Evolutionary conservation across 2,329 filamentous ascomycete species (phyloP), one percentile per base, ranked within the genome.

Genomic region (Fusarium longipes): DNA sequence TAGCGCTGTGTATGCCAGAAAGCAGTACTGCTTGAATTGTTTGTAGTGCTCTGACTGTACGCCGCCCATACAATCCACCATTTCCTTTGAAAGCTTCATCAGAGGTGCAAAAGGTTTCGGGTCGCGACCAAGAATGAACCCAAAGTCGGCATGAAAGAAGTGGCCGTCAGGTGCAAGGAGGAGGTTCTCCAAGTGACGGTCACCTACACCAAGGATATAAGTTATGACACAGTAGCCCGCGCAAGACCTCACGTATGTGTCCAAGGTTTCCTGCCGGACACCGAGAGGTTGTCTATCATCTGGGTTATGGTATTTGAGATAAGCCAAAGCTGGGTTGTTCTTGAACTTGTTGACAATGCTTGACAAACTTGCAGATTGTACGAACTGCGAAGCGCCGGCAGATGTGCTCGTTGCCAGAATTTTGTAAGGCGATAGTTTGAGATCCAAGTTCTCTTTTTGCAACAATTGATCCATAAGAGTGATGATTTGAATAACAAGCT

Each of bases 161-260:
- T 96, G 93, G 0, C 89, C 96, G 70, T 94, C 91, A 1, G 96
- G 94, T 0, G 93, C 88, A 7, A 99, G 87, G 25, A 99, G 88
- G 2, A 99, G 87, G 74, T 99, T 99, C 77, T 99, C 96, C 4
- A 98, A 86, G 79, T 99, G 96, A 3, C 96, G 90, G 77, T 99
- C 96, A 20, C 96, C 96, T 4, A 99, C 96, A 30, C 96, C 96
- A 14, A 99, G 87, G 17, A 99, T 92, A 77, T 99, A 99, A 0
- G 96, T 99, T 70, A 99, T 97, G 15, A 99, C 96, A 77, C 96
- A 98, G 80, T 99, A 99, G 32, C 96, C 96, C 1, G 96, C 96
- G 75, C 96, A 97, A 0, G 93, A 97, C 76, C 94, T 95, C 75
- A 98, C 89, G 76, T 97, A 99, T 1, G 91, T 97, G 71, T 99